phyloP scores from a whole-genome alignment of 129 eudicot genomes.

The carrot (Daucus carota) region DH1_v3.0 NC_030381.2:44064001-44064500 shows the following conservation, averaged over 20 bases:
- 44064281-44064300: not conserved
- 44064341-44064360: not conserved
- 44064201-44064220: conserved; percentile 37
- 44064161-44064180: not conserved
- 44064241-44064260: not conserved
- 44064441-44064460: not conserved
- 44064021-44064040: conserved; percentile 91
- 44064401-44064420: not conserved
- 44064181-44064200: conserved; percentile 20
- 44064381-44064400: not conserved
- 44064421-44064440: not conserved
- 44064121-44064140: not conserved
- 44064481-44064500: not conserved
- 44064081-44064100: conserved; percentile 42
- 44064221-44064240: conserved; percentile 6
- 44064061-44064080: conserved; percentile 78
- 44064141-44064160: conserved; percentile 1
- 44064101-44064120: conserved; percentile 17
- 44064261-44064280: not conserved
- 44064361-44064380: not conserved
- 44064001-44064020: conserved; percentile 72
- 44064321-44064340: not conserved
- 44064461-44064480: not conserved
- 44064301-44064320: not conserved
- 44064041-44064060: conserved; percentile 83